Conservation (phyloP, 2,329 filamentous ascomycete species). For the Fusarium anthophilum region DNA sequence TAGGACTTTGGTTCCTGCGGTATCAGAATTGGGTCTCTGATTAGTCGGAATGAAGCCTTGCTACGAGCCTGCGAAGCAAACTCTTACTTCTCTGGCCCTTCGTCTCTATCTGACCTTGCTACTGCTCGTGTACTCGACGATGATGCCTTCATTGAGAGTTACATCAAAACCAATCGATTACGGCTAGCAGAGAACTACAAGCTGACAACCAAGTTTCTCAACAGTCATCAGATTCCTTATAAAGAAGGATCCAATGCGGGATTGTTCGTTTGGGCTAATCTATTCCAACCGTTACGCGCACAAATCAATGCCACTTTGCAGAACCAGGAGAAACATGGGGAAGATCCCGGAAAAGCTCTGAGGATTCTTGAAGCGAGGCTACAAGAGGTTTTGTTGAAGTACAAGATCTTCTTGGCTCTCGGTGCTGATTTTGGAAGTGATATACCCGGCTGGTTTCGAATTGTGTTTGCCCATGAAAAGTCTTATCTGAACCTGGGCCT, state of each 20-base stretch:
- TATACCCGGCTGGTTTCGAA: neutral
- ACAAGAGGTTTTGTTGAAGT: neutral
- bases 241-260: neutral
- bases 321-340: rapidly evolving
- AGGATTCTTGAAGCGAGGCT: neutral
- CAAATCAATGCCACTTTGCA: neutral
- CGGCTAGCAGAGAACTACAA: neutral
- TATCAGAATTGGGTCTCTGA: neutral
- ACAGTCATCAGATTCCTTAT: neutral
- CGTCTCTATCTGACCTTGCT: neutral
- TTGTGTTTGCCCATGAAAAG: neutral
- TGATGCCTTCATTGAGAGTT: rapidly evolving
- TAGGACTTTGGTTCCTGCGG: neutral
- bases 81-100: neutral
- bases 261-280: neutral
- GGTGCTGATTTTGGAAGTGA: neutral
- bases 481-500: neutral
- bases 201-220: neutral
- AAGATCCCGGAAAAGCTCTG: rapidly evolving
- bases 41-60: neutral
- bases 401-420: neutral
- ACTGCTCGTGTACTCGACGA: neutral
- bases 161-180: neutral
- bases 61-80: neutral
- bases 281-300: neutral